Evolutionary conservation across 2,329 filamentous ascomycete species (phyloP), one percentile per base, ranked within the genome.

Genomic region (Cordyceps farinosa): DNA sequence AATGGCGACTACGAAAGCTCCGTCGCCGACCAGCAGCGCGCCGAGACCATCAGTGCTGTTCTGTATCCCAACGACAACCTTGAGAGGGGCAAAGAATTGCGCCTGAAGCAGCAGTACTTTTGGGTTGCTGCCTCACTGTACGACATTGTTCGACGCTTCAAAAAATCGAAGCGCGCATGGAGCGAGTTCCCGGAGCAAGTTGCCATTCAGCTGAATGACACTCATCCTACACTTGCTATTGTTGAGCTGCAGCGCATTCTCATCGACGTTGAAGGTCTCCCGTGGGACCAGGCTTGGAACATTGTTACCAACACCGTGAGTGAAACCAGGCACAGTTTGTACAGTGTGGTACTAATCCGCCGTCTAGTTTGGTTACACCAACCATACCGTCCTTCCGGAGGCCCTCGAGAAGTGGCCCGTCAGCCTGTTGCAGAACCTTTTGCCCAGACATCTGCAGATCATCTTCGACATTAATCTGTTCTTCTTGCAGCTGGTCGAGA

Each of bases 401-500:
- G 95, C 95, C 32, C 80, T 98, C 53, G 95, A 99, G 85, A 99
- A 98, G 79, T 99, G 95, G 95, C 93, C 94, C 1, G 94, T 99
- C 42, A 90, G 91, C 52, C 80, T 99, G 64, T 79, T 99, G 72
- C 93, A 98, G 78, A 90, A 97, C 71, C 85, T 99, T 30, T 87
- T 99, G 17, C 95, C 95, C 27, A 89, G 95, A 63, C 95, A 99
- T 75, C 82, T 99, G 59, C 91, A 97, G 75, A 97, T 98, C 73
- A 98, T 98, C 72, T 98, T 96, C 77, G 95, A 99, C 70, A 96
- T 99, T 82, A 99, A 99, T 78, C 79, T 98, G 52, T 90, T 87
- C 75, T 99, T 99, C 85, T 78, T 99, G 53, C 94, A 98, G 73
- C 82, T 78, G 27, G 94, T 99, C 17, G 95, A 99, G 81, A 91